Base-by-base conservation (phyloP, 164 flowering plant genomes). In the Vitis cinerea region DNA sequence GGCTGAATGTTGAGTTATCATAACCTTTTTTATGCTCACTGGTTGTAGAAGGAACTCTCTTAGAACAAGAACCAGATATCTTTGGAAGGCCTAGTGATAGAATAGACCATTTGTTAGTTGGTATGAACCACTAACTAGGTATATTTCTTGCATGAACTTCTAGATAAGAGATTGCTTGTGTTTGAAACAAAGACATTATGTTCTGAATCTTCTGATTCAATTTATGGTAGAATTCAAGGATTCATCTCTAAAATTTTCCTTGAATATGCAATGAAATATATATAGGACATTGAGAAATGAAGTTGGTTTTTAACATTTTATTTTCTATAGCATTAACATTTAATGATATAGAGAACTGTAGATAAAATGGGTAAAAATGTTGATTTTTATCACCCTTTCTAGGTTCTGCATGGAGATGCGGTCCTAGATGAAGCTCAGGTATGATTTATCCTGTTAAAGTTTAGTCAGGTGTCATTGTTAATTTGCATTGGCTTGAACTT, bases 361-460 rank as follows among this genome's bases (percentile, higher is more conserved):
- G 1, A 37, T 59, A 11, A 15, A 11, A 49, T 5, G 7, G 44
- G 44, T 0, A 37, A 23, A 37, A 37, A 37, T 23, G 47, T 15
- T 50, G 6, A 62, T 49, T 15, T 6, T 57, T 58, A 29, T 60
- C 3, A 70, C 9, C 70, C 72, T 37, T 78, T 70, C 23, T 77
- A 94, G 99, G 97, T 95, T 80, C 74, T 95, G 79, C 99, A 95
- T 84, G 99, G 98, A 71, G 99, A 95, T 87, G 99, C 97, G 1
- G 98, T 95, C 61, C 82, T 91, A 55, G 99, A 95, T 61, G 71
- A 78, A 15, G 51, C 69, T 52, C 91, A 68, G 99, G 99, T 95
- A 66, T 50, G 72, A 23, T 67, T 16, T 71, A 8, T 49, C 56
- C 16, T 68, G 17, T 54, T 49, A 53, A 71, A 55, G 59, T 37